Percentiles rank a stretch among this genome's conserved stretches.
Evolutionary conservation across 129 eudicot species (phyloP).

Genomic region (Lactuca sativa): DNA sequence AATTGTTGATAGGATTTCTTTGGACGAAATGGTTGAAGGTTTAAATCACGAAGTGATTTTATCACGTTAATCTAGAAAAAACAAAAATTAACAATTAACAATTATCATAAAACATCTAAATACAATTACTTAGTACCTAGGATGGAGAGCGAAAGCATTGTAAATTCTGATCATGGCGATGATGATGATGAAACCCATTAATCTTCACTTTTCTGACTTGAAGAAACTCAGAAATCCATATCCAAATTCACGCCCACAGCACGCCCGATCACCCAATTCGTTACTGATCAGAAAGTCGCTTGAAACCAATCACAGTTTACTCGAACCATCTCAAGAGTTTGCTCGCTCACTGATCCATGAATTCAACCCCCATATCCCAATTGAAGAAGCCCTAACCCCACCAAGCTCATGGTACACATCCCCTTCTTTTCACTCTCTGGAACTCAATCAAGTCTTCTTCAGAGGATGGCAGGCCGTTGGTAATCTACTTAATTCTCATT

Average conservation of each 20-base stretch:
- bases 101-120: too few species aligned
- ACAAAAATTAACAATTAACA: too few species aligned
- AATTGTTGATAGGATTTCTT: too few species aligned
- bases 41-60: too few species aligned
- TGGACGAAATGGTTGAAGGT: too few species aligned
- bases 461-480: conserved; percentile 94
- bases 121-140: too few species aligned
- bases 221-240: conserved; percentile 23
- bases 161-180: conserved; percentile 26
- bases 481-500: conserved; percentile 11
- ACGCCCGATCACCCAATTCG: conserved; percentile 14
- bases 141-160: conserved; percentile 13
- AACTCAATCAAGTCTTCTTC: conserved; percentile 71
- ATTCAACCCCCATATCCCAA: conserved; percentile 75
- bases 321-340: conserved; percentile 11
- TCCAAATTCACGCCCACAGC: conserved; percentile 24
- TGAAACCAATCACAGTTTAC: conserved; percentile 25
- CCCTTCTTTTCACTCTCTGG: conserved; percentile 59
- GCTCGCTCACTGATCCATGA: conserved; percentile 41
- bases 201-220: conserved; percentile 20
- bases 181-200: conserved; percentile 30
- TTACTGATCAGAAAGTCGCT: conserved; percentile 22
- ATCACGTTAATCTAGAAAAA: too few species aligned
- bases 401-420: conserved; percentile 89
- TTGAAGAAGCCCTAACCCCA: conserved; percentile 82